Conservation (phyloP, 2,329 filamentous ascomycete species). For the Xylaria sp. region DNA sequence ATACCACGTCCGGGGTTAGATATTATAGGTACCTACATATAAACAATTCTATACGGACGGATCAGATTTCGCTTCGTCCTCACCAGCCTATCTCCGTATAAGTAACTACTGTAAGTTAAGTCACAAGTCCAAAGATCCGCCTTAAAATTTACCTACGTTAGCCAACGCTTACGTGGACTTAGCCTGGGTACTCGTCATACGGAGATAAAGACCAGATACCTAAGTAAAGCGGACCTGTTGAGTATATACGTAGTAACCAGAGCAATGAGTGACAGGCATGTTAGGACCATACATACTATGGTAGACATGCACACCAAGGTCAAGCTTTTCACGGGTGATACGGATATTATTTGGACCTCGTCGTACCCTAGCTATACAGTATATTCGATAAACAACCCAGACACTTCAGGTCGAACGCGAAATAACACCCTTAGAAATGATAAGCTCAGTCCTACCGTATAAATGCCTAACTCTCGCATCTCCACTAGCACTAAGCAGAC, state of each 20-base stretch:
- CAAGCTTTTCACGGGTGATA: not conserved
- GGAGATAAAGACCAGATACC: not conserved
- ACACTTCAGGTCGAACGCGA: not conserved
- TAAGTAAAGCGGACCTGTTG: not conserved
- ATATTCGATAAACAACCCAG: not conserved
- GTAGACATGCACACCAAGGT: not conserved
- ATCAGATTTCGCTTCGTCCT: not conserved
- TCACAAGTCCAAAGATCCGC: not conserved
- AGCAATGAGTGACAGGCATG: not conserved
- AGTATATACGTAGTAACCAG: not conserved
- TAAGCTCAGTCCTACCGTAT: not conserved
- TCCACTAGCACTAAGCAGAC: not conserved
- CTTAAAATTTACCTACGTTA: not conserved
- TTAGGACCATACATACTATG: not conserved
- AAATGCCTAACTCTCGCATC: not conserved
- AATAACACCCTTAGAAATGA: not conserved
- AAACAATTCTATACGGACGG: not conserved
- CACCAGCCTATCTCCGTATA: not conserved
- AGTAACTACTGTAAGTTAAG: not conserved
- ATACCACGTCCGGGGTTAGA: slow-evolving; percentile 5
- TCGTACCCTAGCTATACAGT: not conserved
- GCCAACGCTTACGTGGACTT: not conserved
- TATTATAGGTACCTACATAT: not conserved
- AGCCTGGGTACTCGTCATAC: not conserved
- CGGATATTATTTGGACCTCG: not conserved